Evolutionary conservation across 164 flowering plant genomes (phyloP).

Genomic region (Berberis thunbergii): DNA sequence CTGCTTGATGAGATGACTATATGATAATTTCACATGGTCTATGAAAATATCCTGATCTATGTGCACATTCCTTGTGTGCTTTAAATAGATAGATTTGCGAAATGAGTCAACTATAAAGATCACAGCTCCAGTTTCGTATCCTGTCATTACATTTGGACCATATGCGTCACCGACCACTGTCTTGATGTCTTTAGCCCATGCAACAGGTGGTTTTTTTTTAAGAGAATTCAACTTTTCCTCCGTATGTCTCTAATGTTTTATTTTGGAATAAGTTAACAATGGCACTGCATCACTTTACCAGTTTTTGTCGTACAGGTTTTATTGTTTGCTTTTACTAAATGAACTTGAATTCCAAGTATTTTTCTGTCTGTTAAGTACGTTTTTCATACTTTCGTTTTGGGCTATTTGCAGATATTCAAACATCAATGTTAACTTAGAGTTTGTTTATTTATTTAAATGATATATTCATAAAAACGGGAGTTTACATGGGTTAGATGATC

Average conservation of each 20-base stretch:
- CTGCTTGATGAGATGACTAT: slow-evolving; percentile 2
- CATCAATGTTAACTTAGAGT: too few species aligned
- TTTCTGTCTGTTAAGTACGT: too few species aligned
- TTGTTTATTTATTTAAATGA: too few species aligned
- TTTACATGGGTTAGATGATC: too few species aligned
- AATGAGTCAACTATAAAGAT: slow-evolving; percentile 52
- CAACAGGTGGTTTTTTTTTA: slow-evolving; percentile 50
- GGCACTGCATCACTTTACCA: too few species aligned
- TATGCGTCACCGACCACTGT: slow-evolving; percentile 69
- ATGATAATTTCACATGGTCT: background rate
- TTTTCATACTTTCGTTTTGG: too few species aligned
- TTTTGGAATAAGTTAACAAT: background rate
- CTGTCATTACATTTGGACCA: slow-evolving; percentile 89
- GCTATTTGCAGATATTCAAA: too few species aligned
- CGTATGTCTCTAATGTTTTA: background rate
- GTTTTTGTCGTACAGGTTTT: too few species aligned
- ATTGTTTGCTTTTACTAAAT: too few species aligned
- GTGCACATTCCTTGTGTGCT: background rate
- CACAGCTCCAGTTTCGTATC: slow-evolving; percentile 54
- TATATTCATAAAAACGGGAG: too few species aligned
- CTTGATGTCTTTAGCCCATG: slow-evolving; percentile 58
- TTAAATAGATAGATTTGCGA: slow-evolving; percentile 70
- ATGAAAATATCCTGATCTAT: background rate
- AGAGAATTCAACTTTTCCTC: background rate
- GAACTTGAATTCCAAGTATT: too few species aligned